A percentile compares a stretch with the other conserved stretches of the same genome.
Evolutionary conservation across 345 rosid species (phyloP).

Genomic region (Brassica carinata): DNA sequence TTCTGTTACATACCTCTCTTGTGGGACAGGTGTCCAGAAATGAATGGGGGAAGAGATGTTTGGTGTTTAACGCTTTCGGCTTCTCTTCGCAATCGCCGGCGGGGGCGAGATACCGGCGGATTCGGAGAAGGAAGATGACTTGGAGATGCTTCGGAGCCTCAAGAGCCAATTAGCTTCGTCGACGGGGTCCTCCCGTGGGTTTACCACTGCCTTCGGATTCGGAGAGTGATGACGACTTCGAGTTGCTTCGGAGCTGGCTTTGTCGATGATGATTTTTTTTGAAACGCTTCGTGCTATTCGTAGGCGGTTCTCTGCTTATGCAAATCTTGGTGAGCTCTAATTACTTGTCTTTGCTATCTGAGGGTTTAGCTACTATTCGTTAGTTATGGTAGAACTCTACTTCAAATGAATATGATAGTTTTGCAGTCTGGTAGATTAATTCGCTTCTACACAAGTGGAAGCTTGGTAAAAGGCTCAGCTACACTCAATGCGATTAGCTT

Average conservation of each 20-base stretch:
- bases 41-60: no score
- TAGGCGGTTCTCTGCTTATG: constrained; percentile 66
- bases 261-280: constrained; percentile 50
- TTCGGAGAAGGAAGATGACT: constrained; percentile 67
- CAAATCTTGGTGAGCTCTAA: constrained; percentile 46
- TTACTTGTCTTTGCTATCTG: not conserved
- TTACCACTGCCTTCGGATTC: constrained; percentile 40
- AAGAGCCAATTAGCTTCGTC: constrained; percentile 49
- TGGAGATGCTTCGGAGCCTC: constrained; percentile 55
- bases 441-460: not conserved
- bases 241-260: constrained; percentile 54
- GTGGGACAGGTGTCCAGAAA: no score
- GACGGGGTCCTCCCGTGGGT: constrained; percentile 34
- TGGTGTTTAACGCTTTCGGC: no score
- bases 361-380: not conserved
- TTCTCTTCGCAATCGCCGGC: not conserved
- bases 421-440: not conserved
- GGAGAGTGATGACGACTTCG: constrained; percentile 66
- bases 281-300: constrained; percentile 74
- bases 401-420: constrained; percentile 14
- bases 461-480: constrained; percentile 3
- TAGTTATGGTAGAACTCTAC: not conserved
- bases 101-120: constrained; percentile 34
- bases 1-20: no score
- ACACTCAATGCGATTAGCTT: not conserved